Evolutionary conservation across 1,284 basidiomycete genomes (phyloP).

Genomic region (Porphyrellus sp.): DNA sequence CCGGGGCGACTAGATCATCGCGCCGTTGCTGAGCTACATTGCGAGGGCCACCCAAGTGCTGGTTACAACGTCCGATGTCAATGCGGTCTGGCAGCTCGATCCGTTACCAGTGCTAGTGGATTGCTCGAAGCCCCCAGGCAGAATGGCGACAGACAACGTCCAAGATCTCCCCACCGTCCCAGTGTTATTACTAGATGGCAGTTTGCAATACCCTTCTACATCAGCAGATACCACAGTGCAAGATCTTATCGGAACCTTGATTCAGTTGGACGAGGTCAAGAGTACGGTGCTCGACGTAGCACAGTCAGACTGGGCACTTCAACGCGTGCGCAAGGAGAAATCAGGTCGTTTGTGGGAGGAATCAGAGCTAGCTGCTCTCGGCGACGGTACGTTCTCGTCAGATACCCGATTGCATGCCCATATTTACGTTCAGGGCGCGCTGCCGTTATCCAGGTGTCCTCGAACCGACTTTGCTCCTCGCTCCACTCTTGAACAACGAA

Average conservation of each 20-base stretch:
- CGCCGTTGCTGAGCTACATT: not conserved
- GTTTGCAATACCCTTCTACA: slow-evolving; percentile 62
- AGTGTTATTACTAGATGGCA: slow-evolving; percentile 53
- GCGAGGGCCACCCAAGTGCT: not conserved
- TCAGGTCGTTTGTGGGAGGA: slow-evolving; percentile 68
- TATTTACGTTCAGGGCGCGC: slow-evolving; percentile 10
- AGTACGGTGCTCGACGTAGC: slow-evolving; percentile 54
- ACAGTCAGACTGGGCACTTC: slow-evolving; percentile 64
- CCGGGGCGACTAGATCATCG: not conserved
- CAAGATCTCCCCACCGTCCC: slow-evolving; percentile 52
- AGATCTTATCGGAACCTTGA: slow-evolving; percentile 55
- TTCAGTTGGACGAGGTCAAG: slow-evolving; percentile 46
- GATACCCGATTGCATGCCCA: not conserved
- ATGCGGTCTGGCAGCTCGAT: not conserved
- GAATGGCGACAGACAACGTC: slow-evolving; percentile 31
- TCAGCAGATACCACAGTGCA: slow-evolving; percentile 49
- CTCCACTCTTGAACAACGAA: slow-evolving; percentile 48
- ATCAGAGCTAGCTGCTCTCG: slow-evolving; percentile 58
- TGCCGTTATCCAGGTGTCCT: slow-evolving; percentile 47
- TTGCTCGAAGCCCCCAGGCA: not conserved
- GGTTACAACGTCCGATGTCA: slow-evolving; percentile 5
- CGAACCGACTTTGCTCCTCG: slow-evolving; percentile 43
- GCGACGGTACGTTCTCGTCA: slow-evolving; percentile 52
- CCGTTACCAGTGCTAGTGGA: slow-evolving; percentile 1
- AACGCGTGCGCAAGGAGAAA: slow-evolving; percentile 55